Conservation (phyloP, 1,139 yeast genomes). For the Pneumocystis sp. region DNA sequence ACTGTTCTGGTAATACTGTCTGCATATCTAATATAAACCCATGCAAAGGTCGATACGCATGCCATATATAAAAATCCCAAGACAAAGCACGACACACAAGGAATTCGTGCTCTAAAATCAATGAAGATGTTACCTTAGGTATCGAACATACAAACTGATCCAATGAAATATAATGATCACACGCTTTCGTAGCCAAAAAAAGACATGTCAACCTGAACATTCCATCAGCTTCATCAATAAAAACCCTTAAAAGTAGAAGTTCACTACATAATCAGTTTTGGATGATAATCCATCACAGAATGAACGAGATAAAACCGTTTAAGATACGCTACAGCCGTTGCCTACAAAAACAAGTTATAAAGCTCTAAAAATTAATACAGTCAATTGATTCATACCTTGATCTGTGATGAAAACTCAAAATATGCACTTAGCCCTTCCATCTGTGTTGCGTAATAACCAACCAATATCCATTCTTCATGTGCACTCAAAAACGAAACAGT, state of each 20-base stretch:
- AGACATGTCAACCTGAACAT: constrained; percentile 47
- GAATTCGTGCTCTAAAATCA: constrained; percentile 67
- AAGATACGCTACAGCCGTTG: constrained; percentile 76
- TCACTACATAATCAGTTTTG: constrained; percentile 51
- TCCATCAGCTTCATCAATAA: neutral
- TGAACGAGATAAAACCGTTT: constrained; percentile 64
- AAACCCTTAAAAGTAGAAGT: too few relatives aligned
- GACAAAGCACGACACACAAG: constrained; percentile 54
- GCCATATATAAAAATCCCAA: constrained; percentile 74
- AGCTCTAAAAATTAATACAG: neutral
- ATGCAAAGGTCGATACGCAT: constrained; percentile 72
- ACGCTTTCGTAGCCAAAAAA: constrained; percentile 83
- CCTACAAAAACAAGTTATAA: constrained; percentile 37
- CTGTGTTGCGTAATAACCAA: constrained; percentile 57
- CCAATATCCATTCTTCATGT: constrained; percentile 56
- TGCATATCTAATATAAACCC: constrained; percentile 89
- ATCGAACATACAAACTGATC: constrained; percentile 21
- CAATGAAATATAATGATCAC: constrained; percentile 54
- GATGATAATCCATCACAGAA: constrained; percentile 76
- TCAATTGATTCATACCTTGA: constrained; percentile 22
- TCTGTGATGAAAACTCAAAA: constrained; percentile 49
- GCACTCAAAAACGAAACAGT: constrained; percentile 27
- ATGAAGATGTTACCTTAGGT: constrained; percentile 46
- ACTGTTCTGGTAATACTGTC: constrained; percentile 31
- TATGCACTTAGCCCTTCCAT: constrained; percentile 45